Conservation (phyloP, 352 stramenopile species). For the Lagenidium giganteum region DNA sequence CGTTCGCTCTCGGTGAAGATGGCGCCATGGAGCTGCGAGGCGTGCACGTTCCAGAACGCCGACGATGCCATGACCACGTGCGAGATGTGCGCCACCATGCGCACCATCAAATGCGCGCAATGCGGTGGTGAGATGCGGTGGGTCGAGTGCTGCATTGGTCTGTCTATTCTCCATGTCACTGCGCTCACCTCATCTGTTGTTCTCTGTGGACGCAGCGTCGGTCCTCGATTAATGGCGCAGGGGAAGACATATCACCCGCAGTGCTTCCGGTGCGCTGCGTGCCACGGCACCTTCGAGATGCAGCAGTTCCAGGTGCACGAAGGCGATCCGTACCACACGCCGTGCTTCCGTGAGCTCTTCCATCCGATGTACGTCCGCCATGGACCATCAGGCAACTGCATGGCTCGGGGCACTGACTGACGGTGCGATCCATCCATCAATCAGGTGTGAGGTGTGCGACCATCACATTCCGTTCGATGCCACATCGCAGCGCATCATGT, state of each 20-base stretch:
- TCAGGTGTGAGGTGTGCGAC: slow-evolving; percentile 62
- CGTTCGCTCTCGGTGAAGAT: no score
- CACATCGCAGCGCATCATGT: slow-evolving; percentile 49
- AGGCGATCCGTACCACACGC: slow-evolving; percentile 53
- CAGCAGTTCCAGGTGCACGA: slow-evolving; percentile 34
- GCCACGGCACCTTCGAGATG: slow-evolving; percentile 23
- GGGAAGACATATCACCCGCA: slow-evolving; percentile 23
- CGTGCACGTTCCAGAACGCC: slow-evolving; percentile 43
- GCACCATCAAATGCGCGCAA: slow-evolving; percentile 31
- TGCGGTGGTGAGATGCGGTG: slow-evolving; percentile 18
- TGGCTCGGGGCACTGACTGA: background rate
- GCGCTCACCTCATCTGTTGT: background rate
- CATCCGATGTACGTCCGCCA: slow-evolving; percentile 45
- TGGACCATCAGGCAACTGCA: no score
- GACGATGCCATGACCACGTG: slow-evolving; percentile 28
- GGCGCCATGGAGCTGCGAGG: slow-evolving; percentile 27
- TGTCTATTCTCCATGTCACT: no score
- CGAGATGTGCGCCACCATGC: slow-evolving; percentile 32
- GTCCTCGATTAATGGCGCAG: slow-evolving; percentile 19
- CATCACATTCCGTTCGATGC: slow-evolving; percentile 43
- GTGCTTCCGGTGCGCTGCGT: slow-evolving; percentile 41
- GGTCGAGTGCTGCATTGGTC: background rate
- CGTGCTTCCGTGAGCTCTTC: slow-evolving; percentile 64
- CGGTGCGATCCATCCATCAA: no score
- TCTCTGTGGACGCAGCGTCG: slow-evolving; percentile 3